Percentiles rank a stretch among this genome's conserved stretches.
Conservation (phyloP, 371 early-diverging fungal species). For the Zychaea mexicana region DNA sequence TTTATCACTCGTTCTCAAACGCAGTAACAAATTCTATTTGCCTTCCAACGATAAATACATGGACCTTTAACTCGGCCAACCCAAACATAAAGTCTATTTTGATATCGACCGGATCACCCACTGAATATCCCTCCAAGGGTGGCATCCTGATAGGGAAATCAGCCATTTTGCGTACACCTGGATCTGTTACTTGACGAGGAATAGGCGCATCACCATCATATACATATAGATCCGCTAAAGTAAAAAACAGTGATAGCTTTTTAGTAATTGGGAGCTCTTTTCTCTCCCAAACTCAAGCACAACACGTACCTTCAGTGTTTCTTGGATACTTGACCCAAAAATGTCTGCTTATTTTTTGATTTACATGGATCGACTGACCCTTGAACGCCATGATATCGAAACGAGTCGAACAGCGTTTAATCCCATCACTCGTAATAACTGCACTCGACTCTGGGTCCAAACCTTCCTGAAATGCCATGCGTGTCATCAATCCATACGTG, state of each 20-base stretch:
- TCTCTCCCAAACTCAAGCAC: not conserved
- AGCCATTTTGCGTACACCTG: conserved; percentile 41
- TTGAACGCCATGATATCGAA: conserved; percentile 30
- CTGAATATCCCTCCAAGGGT: conserved; percentile 4
- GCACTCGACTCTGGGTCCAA: conserved; percentile 28
- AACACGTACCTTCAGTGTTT: conserved; percentile 30
- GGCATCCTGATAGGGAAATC: conserved; percentile 43
- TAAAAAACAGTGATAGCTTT: not conserved
- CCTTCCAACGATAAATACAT: conserved; percentile 17
- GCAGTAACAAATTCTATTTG: conserved; percentile 14
- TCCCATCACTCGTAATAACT: conserved; percentile 26
- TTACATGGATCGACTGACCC: conserved; percentile 21
- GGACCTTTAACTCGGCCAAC: conserved; percentile 19
- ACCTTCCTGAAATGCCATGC: conserved; percentile 25
- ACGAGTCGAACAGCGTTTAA: conserved; percentile 32
- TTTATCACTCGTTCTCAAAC: conserved; percentile 3
- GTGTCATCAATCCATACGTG: conserved; percentile 20
- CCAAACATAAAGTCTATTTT: conserved; percentile 25
- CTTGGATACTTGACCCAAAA: conserved; percentile 35
- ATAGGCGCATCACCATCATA: conserved; percentile 36
- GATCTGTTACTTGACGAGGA: conserved; percentile 47
- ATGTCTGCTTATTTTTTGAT: conserved; percentile 15
- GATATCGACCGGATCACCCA: conserved; percentile 26
- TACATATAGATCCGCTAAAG: conserved; percentile 35
- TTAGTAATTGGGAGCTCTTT: not conserved